Base-by-base conservation (phyloP, 192 early-diverging fungal species). In the Entomortierella beljakovae region DNA sequence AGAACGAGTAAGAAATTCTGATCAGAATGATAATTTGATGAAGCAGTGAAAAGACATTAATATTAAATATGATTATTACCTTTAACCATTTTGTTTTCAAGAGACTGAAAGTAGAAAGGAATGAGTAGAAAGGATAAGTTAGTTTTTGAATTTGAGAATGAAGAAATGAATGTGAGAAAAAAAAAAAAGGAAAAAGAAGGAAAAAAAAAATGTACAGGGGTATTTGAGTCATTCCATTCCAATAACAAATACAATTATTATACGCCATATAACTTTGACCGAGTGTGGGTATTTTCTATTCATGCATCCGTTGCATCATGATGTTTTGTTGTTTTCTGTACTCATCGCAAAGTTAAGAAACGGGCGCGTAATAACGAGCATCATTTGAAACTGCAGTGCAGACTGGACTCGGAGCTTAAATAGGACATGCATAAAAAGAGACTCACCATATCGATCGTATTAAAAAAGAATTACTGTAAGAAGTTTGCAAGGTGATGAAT, bases 41-140 rank as follows among this genome's bases (percentile, higher is more conserved):
- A 15, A 6, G 6, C 23, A 22, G 7, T 51, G 7, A 6, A 6
- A 15, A 18, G 5, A 5, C n/a, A 22, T 25, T n/a, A n/a, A n/a
- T n/a, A n/a, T n/a, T n/a, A n/a, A n/a, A n/a, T n/a, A 29, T 9
- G 6, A n/a, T 53, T n/a, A 16, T 53, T 57, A 57, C 54, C 54
- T 57, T 57, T 57, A 33, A 57, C 54, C 54, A 57, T 57, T 9
- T 32, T 57, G 54, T 25, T 53, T 53, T 57, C 31, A 10, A 20
- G 22, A 34, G 54, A 23, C 5, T 23, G 18, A 50, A 18, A 50
- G n/a, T 16, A 50, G 5, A 50, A 50, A 50, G n/a, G n/a, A 50
- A 50, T 16, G 6, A 23, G 23, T 50, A 18, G 1, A 53, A 29
- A 8, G 51, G 6, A 26, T 6, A 29, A 23, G 51, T 50, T 43